phyloP scores from a whole-genome alignment of 2,329 filamentous ascomycete genomes.

The Botrytis aclada region DNA sequence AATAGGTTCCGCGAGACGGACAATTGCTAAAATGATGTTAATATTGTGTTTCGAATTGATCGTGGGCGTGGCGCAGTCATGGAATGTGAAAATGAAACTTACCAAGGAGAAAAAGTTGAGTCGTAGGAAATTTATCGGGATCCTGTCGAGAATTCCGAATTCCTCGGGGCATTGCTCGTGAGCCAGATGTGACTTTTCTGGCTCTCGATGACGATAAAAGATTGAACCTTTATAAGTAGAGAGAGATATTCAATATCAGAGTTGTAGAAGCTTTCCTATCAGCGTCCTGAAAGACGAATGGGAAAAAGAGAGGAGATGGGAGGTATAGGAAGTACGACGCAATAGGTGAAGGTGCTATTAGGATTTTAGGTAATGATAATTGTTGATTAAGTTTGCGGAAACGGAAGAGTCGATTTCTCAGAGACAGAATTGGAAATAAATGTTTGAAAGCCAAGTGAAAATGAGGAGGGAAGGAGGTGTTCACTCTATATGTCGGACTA shows the following conservation, averaged over 20 bases:
- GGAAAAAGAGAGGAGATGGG: not conserved
- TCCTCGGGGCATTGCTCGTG: conserved; percentile 33
- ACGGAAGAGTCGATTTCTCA: not conserved
- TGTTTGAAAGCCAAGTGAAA: not conserved
- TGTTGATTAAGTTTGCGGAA: not conserved
- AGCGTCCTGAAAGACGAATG: not conserved
- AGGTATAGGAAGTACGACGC: not conserved
- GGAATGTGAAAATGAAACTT: conserved; percentile 39
- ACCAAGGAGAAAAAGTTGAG: conserved; percentile 85
- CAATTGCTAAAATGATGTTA: conserved; percentile 63
- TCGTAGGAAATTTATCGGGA: conserved; percentile 72
- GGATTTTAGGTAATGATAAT: not conserved
- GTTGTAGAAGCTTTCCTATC: not conserved
- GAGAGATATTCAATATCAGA: not conserved
- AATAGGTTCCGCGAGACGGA: conserved; percentile 88
- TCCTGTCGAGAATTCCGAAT: conserved; percentile 46
- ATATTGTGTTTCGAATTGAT: not conserved
- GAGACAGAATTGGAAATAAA: not conserved
- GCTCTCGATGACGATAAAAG: not conserved
- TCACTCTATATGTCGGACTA: conserved; percentile 12
- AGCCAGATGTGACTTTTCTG: conserved; percentile 28
- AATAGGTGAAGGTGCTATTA: not conserved
- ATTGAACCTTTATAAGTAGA: not conserved
- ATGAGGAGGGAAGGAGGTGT: not conserved
- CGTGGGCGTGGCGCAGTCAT: conserved; percentile 8